Evolutionary conservation across 2,329 filamentous ascomycete genomes (phyloP), one percentile per base, ranked within the genome.

Genomic region (Aspergillus pseudoviridinutans): DNA sequence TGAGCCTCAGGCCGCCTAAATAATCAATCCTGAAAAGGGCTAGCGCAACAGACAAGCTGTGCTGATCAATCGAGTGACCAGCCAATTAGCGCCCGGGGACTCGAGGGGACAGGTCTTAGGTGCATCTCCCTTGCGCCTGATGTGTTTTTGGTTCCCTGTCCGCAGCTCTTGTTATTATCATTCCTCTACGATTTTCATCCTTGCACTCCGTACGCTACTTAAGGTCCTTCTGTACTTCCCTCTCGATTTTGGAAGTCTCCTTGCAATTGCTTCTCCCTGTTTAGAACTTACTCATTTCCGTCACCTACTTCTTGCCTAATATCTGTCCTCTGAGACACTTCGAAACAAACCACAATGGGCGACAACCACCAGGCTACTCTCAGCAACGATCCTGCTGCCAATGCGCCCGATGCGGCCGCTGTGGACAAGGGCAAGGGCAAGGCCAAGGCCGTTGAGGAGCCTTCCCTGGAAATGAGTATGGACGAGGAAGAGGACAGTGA

Each of bases 361-460:
- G 72, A 72, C 62, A 67, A 71, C 66, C 67, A 66, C 52, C 60
- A 60, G 53, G 55, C 62, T 50, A 61, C 66, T 46, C 61, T 67
- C n/a, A 64, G 61, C 64, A 66, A 67, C 58, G 66, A 74, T 63
- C 70, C 82, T 61, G 74, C 79, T 61, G 71, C 75, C 57, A 66
- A 68, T 62, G 62, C 68, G 50, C 61, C 70, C 57, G 70, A 71
- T 56, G 68, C 67, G 29, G 65, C 71, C 60, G 72, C 79, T 60
- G 81, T 85, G 69, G 78, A 81, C 75, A 96, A 96, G 83, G 91
- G 90, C 77, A 96, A 96, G 83, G 68, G 91, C 80, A 96, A 96
- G 83, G 68, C 91, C 80, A 96, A 96, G 82, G 87, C 84, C 44
- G 72, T 78, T 44, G 83, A 85, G 51, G 72, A 79, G 35, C 74